A percentile compares a stretch with the other conserved stretches of the same genome.
Conservation (phyloP, 2,329 filamentous ascomycete species). For the Penicillium fuscoglaucum region DNA sequence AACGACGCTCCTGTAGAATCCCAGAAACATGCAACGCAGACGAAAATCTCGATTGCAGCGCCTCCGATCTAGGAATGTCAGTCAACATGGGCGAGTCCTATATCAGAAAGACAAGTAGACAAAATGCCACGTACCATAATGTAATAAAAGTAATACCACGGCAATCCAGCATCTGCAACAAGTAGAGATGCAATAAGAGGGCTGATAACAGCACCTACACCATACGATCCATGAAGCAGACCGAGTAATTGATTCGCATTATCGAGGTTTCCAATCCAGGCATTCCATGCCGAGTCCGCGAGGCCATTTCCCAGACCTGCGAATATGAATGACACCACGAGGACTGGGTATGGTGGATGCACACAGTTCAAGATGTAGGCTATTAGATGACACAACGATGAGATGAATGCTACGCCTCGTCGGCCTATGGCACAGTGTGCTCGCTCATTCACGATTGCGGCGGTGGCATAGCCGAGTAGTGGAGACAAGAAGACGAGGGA, state of each 20-base stretch:
- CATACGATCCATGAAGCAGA: conserved; percentile 69
- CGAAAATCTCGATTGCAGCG: not conserved
- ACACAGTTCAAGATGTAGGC: conserved; percentile 53
- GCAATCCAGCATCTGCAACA: conserved; percentile 61
- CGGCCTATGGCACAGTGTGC: conserved; percentile 58
- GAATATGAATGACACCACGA: conserved; percentile 65
- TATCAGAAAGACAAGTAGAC: conserved; percentile 45
- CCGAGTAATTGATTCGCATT: conserved; percentile 72
- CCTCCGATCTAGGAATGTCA: not conserved
- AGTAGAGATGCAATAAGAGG: conserved; percentile 72
- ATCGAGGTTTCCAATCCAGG: conserved; percentile 69
- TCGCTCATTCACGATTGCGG: conserved; percentile 47
- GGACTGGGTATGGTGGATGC: conserved; percentile 68
- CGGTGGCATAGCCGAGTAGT: conserved; percentile 49
- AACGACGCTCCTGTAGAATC: conserved; percentile 1
- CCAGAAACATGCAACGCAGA: conserved; percentile 6
- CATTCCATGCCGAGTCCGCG: conserved; percentile 56
- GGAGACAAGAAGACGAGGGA: conserved; percentile 52
- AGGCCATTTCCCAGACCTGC: conserved; percentile 72
- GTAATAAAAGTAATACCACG: conserved; percentile 76
- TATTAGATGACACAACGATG: conserved; percentile 44
- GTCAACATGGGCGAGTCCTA: not conserved
- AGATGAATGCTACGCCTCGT: conserved; percentile 67
- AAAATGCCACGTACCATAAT: conserved; percentile 56
- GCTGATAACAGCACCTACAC: conserved; percentile 65